Evolutionary conservation across 2,329 filamentous ascomycete genomes (phyloP).

Genomic region (Alternaria viburni): DNA sequence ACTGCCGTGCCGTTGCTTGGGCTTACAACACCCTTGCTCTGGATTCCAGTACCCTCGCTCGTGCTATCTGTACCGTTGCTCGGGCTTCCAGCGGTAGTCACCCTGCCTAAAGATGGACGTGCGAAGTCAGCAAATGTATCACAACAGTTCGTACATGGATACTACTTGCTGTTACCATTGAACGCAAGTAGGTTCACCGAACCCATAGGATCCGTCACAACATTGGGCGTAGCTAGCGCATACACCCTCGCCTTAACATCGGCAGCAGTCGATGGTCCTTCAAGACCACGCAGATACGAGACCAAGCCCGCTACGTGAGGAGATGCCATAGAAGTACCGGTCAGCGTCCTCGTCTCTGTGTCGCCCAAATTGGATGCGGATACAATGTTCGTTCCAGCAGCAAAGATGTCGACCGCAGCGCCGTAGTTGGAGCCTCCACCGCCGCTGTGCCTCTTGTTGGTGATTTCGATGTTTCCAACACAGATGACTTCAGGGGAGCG

Average conservation of each 20-base stretch:
- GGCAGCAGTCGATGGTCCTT: constrained; percentile 38
- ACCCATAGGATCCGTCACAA: constrained; percentile 29
- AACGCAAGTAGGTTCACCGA: constrained; percentile 36
- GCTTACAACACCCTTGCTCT: background rate
- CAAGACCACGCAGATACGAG: constrained; percentile 68
- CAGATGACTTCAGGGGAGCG: constrained; percentile 45
- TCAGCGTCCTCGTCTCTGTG: constrained; percentile 52
- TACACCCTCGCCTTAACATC: constrained; percentile 32
- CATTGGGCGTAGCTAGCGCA: constrained; percentile 25
- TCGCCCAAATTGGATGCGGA: constrained; percentile 57
- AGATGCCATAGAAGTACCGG: constrained; percentile 70
- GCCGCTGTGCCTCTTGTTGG: constrained; percentile 26
- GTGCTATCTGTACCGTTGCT: background rate
- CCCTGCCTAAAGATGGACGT: background rate
- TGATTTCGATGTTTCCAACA: constrained; percentile 43
- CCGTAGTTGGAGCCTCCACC: constrained; percentile 45
- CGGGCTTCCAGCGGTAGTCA: background rate
- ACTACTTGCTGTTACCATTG: constrained; percentile 28
- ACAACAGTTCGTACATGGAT: no score
- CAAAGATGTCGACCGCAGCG: constrained; percentile 48
- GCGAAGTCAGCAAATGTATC: no score
- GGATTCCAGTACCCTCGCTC: background rate
- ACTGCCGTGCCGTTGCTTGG: background rate
- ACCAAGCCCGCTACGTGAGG: constrained; percentile 73
- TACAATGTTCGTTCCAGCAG: constrained; percentile 47